phyloP scores from a whole-genome alignment of 345 rosid species.

The Aegle marmelos region DNA sequence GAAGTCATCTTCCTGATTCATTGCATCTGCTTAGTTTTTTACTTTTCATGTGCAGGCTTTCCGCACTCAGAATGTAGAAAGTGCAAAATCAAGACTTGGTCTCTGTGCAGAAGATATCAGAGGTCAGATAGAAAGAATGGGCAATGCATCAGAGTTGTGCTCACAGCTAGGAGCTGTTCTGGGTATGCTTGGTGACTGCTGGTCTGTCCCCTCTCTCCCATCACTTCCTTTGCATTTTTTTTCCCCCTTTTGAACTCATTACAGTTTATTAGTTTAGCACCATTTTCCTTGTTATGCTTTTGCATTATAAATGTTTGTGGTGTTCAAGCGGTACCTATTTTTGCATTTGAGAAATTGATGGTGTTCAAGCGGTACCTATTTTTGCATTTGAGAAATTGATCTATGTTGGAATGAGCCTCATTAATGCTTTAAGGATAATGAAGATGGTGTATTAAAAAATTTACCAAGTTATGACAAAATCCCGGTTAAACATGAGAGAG shows the following conservation, averaged over 20 bases:
- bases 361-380: not conserved
- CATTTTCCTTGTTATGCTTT: not conserved
- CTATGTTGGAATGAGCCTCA: not conserved
- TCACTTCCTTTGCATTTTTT: not conserved
- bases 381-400: not conserved
- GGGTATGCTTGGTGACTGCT: constrained; percentile 99
- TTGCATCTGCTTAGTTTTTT: constrained; percentile 12
- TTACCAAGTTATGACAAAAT: not conserved
- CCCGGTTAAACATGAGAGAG: not conserved
- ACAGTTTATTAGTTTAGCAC: not conserved
- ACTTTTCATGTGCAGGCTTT: constrained; percentile 56
- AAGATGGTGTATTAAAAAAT: not conserved
- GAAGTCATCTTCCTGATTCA: not conserved
- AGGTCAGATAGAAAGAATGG: constrained; percentile 62
- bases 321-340: too few species aligned
- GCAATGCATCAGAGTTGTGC: constrained; percentile 80
- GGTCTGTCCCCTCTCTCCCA: constrained; percentile 43
- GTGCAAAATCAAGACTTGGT: constrained; percentile 84
- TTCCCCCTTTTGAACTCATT: not conserved
- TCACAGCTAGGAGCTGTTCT: constrained; percentile 99
- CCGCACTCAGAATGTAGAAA: constrained; percentile 77
- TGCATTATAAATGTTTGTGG: not conserved
- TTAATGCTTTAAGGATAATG: not conserved
- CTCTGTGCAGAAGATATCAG: constrained; percentile 84
- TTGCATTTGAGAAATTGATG: too few species aligned